These are phyloP conservation scores for Ganoderma lucidum DNA, from an alignment of 1,284 basidiomycete genomes.

Conservation along the genomic window DNA sequence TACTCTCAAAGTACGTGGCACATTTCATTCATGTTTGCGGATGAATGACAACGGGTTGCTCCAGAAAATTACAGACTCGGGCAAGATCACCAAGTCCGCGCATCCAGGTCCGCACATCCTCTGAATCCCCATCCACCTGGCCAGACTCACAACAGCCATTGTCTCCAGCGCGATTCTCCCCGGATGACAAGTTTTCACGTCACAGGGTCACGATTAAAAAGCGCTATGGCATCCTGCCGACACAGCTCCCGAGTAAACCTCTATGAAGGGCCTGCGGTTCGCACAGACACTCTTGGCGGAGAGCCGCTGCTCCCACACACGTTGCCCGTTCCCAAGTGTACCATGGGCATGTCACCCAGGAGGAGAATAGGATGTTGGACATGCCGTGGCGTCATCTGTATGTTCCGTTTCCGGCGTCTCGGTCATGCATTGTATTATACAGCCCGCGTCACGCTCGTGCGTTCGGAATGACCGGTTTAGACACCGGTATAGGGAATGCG, in stretches of 20 bases:
- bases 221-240: conserved; percentile 85
- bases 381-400: not conserved
- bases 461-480: not conserved
- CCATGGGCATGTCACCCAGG: not conserved
- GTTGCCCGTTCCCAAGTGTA: not conserved
- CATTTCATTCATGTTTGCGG: not conserved
- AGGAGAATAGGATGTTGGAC: not conserved
- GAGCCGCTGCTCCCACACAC: not conserved
- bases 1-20: conserved; percentile 80
- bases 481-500: not conserved
- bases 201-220: conserved; percentile 97
- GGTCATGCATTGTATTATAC: not conserved
- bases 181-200: conserved; percentile 97
- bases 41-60: conserved; percentile 17
- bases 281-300: conserved; percentile 2
- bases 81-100: conserved; percentile 90
- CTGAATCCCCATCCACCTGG: conserved; percentile 2
- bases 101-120: conserved; percentile 79
- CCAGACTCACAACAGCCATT: conserved; percentile 21
- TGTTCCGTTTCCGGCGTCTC: not conserved
- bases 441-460: not conserved
- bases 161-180: conserved; percentile 87
- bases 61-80: conserved; percentile 84
- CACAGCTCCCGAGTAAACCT: conserved; percentile 90
- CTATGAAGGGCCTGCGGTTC: conserved; percentile 54